Percentiles rank a stretch among this genome's conserved stretches.
Evolutionary conservation across 495 filamentous ascomycete genomes (phyloP).

Genomic region (Terfezia boudieri): DNA sequence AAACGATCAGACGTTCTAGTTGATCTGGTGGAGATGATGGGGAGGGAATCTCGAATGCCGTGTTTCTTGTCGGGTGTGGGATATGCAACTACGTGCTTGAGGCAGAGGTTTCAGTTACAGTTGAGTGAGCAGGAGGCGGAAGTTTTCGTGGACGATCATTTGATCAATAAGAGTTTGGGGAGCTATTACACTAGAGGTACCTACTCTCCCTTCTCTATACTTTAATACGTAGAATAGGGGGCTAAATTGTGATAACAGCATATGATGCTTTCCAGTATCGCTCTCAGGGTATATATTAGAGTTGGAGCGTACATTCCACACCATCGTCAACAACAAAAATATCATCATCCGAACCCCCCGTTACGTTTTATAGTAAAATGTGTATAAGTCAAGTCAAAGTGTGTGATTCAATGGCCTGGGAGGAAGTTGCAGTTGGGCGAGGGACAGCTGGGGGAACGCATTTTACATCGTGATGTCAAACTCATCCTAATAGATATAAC

Average conservation of each 20-base stretch:
- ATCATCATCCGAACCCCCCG: no score
- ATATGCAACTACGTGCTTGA: constrained; percentile 36
- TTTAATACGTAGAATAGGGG: neutral
- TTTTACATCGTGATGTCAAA: no score
- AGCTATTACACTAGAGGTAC: constrained; percentile 57
- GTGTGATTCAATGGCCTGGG: no score
- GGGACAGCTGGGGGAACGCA: no score
- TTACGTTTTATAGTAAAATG: no score
- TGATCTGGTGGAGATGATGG: constrained; percentile 55
- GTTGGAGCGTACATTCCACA: neutral
- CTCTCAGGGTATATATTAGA: neutral
- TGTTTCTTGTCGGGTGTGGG: constrained; percentile 43
- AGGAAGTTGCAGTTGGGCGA: no score
- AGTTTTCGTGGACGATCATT: constrained; percentile 45
- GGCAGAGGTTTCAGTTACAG: constrained; percentile 48
- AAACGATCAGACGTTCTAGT: constrained; percentile 49
- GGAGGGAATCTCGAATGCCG: constrained; percentile 50
- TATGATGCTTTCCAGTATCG: constrained; percentile 1
- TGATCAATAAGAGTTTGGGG: constrained; percentile 46
- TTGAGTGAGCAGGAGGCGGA: constrained; percentile 52
- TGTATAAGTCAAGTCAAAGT: no score
- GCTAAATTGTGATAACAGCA: constrained; percentile 2
- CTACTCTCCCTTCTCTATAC: constrained; percentile 9
- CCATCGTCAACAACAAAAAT: no score
- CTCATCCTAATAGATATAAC: no score